These are phyloP conservation scores for Gossypium armourianum DNA, from an alignment of 441 rosid genomes.

Conservation along the genomic window DNA sequence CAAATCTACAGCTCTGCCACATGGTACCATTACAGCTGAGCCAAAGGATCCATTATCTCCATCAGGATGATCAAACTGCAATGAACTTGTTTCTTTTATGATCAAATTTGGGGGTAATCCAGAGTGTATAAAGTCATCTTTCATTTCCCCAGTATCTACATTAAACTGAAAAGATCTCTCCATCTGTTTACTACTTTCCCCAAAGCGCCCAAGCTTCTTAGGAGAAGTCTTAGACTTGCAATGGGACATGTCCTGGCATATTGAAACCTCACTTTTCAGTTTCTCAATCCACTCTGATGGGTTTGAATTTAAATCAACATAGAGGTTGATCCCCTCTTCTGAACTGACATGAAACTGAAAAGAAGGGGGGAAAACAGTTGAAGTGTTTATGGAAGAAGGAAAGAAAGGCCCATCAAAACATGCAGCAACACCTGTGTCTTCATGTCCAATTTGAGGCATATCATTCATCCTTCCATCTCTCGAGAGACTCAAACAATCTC, in stretches of 20 bases:
- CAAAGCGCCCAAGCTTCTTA: constrained; percentile 31
- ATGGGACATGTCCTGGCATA: constrained; percentile 21
- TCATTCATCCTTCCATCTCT: constrained; percentile 22
- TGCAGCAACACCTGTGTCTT: constrained; percentile 23
- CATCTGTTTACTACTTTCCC: constrained; percentile 35
- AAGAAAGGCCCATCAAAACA: constrained; percentile 20
- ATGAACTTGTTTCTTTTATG: constrained; percentile 21
- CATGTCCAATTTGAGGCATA: constrained; percentile 17
- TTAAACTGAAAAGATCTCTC: constrained; percentile 24
- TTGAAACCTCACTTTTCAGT: constrained; percentile 42
- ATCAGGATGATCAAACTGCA: constrained; percentile 24
- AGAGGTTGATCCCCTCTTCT: constrained; percentile 67
- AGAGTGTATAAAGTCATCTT: constrained; percentile 22
- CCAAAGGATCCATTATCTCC: constrained; percentile 27
- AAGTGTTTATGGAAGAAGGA: constrained; percentile 16
- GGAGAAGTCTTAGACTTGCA: constrained; percentile 28
- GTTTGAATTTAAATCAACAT: constrained; percentile 57
- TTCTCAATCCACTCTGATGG: constrained; percentile 62
- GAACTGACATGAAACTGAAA: constrained; percentile 60
- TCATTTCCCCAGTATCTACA: constrained; percentile 24
- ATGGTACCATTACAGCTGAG: constrained; percentile 20
- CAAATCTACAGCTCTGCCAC: constrained; percentile 21
- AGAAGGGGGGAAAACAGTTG: constrained; percentile 32
- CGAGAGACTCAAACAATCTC: constrained; percentile 7
- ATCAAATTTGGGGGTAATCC: constrained; percentile 25